These are phyloP conservation scores for Aquanectria penicillioides DNA, from an alignment of 2,329 filamentous ascomycete species.

Conservation along the genomic window DNA sequence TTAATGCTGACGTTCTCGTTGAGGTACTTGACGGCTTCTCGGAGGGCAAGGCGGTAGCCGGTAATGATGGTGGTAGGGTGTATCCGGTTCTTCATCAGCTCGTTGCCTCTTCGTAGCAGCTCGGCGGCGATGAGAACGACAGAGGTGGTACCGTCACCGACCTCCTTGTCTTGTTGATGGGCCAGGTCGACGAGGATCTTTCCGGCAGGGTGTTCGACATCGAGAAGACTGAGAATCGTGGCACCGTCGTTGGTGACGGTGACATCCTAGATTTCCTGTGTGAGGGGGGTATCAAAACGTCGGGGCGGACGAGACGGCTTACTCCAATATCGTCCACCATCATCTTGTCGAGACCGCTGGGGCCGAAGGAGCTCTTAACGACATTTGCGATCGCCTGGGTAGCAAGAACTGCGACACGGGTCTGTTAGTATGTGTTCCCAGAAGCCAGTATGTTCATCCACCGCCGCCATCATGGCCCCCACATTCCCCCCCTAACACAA, in stretches of 20 bases:
- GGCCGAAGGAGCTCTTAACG: conserved; percentile 98
- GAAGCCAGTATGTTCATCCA: conserved; percentile 2
- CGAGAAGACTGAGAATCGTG: conserved; percentile 92
- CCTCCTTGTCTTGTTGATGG: conserved; percentile 98
- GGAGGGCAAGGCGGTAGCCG: conserved; percentile 92
- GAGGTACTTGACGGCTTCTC: conserved; percentile 98
- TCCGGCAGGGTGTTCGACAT: conserved; percentile 97
- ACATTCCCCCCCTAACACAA: conserved; percentile 41
- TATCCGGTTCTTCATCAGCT: conserved; percentile 99
- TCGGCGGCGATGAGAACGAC: conserved; percentile 98
- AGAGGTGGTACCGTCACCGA: conserved; percentile 97
- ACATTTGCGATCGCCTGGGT: conserved; percentile 99
- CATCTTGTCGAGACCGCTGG: conserved; percentile 98
- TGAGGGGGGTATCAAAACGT: conserved; percentile 31
- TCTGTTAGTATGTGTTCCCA: conserved; percentile 27
- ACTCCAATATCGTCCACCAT: conserved; percentile 99
- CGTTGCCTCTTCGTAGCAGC: conserved; percentile 91
- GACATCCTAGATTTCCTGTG: conserved; percentile 73
- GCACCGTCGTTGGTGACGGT: conserved; percentile 99
- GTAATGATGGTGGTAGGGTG: conserved; percentile 99
- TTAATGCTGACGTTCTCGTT: conserved; percentile 97
- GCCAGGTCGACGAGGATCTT: conserved; percentile 98
- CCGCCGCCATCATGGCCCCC: conserved; percentile 34
- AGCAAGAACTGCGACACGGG: conserved; percentile 74
- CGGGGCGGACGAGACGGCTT: conserved; percentile 49